These are phyloP conservation scores for Auricularia heimuer DNA, from an alignment of 768 basidiomycete genomes.

Conservation along the genomic window DNA sequence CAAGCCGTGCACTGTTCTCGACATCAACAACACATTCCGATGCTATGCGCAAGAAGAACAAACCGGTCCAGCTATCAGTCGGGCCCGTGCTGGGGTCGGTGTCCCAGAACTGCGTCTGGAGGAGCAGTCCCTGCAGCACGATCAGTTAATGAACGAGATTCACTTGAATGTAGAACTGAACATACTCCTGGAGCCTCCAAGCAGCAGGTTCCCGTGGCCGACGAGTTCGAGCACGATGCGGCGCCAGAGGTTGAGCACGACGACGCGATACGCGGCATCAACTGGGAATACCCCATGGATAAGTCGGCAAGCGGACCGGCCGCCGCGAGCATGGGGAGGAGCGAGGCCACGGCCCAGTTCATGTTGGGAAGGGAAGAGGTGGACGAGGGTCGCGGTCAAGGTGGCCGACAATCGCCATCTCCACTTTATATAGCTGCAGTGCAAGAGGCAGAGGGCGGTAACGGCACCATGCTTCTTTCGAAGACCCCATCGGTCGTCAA, in stretches of 20 bases:
- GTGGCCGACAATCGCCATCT: too few species aligned
- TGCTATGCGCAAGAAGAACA: neutral
- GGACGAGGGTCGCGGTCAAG: too few species aligned
- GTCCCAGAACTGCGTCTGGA: slow-evolving; percentile 7
- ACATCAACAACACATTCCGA: neutral
- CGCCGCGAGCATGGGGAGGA: neutral
- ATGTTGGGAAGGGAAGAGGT: too few species aligned
- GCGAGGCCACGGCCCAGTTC: neutral
- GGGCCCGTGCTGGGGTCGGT: slow-evolving; percentile 2
- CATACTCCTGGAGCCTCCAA: neutral
- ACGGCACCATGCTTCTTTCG: too few species aligned
- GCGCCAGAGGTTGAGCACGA: neutral
- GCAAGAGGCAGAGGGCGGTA: too few species aligned
- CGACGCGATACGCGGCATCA: neutral
- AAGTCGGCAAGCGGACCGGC: neutral
- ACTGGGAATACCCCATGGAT: neutral
- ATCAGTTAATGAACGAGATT: neutral
- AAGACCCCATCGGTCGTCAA: too few species aligned
- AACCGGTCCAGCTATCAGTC: slow-evolving; percentile 2
- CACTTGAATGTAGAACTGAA: neutral
- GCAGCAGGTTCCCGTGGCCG: neutral
- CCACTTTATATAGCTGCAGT: too few species aligned
- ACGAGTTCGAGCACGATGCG: neutral
- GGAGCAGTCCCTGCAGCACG: neutral
- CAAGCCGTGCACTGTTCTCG: neutral